Conservation (phyloP, 208 protist species). For the Trypanosomatidae sp. region DNA sequence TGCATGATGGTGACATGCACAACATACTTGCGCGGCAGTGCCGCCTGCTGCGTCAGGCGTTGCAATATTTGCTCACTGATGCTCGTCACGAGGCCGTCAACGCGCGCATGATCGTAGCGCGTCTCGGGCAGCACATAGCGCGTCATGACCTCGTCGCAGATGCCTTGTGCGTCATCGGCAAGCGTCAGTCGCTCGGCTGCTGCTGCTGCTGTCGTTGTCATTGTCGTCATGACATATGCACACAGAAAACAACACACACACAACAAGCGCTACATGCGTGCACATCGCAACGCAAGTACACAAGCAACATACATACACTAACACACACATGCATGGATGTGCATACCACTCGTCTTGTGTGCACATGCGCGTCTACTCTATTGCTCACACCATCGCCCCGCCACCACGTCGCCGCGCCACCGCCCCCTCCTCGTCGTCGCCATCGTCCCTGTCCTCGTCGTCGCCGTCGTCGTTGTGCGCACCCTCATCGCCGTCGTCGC, state of each 20-base stretch:
- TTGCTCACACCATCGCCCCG: background rate
- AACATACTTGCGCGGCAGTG: slow-evolving; percentile 87
- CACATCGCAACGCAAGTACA: background rate
- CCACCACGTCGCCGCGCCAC: background rate
- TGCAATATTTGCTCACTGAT: slow-evolving; percentile 71
- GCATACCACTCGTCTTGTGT: no score
- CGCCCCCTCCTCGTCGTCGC: background rate
- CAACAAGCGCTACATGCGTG: background rate
- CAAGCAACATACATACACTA: no score
- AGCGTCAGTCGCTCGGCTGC: slow-evolving; percentile 49
- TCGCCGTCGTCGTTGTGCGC: no score
- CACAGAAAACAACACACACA: no score
- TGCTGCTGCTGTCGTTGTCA: no score
- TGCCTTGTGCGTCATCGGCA: slow-evolving; percentile 58
- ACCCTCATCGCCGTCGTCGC: slow-evolving; percentile 4
- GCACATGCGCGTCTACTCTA: background rate
- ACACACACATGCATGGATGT: no score
- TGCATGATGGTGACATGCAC: slow-evolving; percentile 74
- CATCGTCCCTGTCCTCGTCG: no score
- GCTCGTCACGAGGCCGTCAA: slow-evolving; percentile 35
- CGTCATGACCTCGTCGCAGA: slow-evolving; percentile 60
- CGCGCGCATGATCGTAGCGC: slow-evolving; percentile 53
- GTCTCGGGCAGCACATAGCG: slow-evolving; percentile 46
- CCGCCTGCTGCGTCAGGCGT: slow-evolving; percentile 65
- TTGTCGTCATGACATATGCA: background rate